Evolutionary conservation across 179 eudicot species (phyloP).

Genomic region (Heliamphora pulchella): DNA sequence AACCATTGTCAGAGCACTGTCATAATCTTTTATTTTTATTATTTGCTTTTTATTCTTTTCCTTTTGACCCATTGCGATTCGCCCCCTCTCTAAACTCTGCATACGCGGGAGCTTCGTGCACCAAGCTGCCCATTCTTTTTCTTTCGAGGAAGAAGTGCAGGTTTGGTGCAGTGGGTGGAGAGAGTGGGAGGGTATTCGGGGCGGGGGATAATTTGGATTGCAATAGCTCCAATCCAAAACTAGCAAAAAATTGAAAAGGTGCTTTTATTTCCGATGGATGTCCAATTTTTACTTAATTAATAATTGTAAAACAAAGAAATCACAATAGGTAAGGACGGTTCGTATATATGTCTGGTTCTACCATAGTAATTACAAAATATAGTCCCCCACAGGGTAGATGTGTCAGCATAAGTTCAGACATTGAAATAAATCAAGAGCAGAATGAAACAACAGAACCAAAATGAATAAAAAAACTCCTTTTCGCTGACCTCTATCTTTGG

Average conservation of each 20-base stretch:
- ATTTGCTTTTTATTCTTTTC: not conserved
- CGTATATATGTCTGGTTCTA: not conserved
- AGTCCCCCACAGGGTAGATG: not conserved
- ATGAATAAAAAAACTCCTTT: not conserved
- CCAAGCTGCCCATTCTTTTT: not conserved
- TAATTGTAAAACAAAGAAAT: not conserved
- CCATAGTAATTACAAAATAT: not conserved
- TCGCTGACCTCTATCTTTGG: slow-evolving; percentile 69
- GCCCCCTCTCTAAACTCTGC: no score
- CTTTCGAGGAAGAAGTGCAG: not conserved
- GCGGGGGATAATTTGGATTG: not conserved
- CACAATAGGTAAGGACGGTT: not conserved
- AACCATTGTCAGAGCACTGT: not conserved
- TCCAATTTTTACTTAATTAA: not conserved
- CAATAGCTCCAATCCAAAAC: not conserved
- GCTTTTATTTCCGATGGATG: not conserved
- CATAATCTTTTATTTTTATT: not conserved
- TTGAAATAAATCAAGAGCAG: slow-evolving; percentile 7
- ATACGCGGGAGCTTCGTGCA: no score
- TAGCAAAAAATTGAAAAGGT: not conserved
- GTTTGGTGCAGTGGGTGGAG: not conserved
- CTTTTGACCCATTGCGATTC: not conserved
- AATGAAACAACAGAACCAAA: not conserved
- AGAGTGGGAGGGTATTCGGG: no score
- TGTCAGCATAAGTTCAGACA: not conserved